Conservation (phyloP, 306 rosid genomes). For the Prosopis cineraria region DNA sequence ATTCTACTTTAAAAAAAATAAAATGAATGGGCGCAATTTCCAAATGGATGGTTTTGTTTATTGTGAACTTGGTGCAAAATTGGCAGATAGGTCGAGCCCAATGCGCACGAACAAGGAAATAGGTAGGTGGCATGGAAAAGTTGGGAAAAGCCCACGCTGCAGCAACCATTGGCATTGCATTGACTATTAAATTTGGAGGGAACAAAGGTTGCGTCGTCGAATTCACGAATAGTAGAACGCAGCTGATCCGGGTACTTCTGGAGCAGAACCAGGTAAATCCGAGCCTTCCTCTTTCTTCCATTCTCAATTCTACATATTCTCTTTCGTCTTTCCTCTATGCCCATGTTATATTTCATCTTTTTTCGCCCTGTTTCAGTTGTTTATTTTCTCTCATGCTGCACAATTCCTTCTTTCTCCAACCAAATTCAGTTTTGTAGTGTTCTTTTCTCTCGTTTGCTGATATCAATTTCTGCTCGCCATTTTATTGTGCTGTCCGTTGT, state of each 20-base stretch:
- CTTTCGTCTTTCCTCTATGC: background rate
- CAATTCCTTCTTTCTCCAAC: background rate
- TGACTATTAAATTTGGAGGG: background rate
- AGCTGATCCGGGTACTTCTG: background rate
- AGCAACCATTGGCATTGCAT: background rate
- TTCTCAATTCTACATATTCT: background rate
- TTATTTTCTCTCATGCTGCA: background rate
- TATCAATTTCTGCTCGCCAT: background rate
- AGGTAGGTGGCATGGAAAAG: background rate
- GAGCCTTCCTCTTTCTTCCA: background rate
- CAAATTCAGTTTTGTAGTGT: background rate
- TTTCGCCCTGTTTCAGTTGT: background rate
- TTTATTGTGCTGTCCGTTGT: background rate
- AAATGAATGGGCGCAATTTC: too few species aligned
- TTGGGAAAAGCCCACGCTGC: background rate
- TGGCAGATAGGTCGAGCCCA: background rate
- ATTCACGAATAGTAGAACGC: background rate
- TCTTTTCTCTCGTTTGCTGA: background rate
- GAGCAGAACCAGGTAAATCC: background rate
- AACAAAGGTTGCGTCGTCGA: background rate
- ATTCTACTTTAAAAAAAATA: too few species aligned
- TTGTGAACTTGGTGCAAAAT: background rate
- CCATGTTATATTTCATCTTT: background rate
- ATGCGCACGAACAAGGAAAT: background rate
- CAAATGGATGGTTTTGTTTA: too few species aligned